Evolutionary conservation across 192 early-diverging fungal species (phyloP), one percentile per base, ranked within the genome.

Genomic region (Lobosporangium transversale): DNA sequence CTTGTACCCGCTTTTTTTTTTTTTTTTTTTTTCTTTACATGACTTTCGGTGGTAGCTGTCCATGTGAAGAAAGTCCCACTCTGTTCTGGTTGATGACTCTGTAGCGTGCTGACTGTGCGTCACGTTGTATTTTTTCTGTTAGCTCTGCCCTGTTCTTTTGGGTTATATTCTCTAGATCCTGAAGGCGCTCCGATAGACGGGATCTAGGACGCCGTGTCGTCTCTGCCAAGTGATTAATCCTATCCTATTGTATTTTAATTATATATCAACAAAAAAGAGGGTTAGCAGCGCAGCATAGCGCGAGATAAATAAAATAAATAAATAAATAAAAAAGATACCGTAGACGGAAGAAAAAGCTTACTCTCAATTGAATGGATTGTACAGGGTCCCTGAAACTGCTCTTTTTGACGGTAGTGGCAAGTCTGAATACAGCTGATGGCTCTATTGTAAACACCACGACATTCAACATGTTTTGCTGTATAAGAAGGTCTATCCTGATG

Each of bases 361-460:
- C 82, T 49, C 85, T 81, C 12, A 92, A 68, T 17, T 89, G 84
- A 4, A 70, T 79, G 2, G 85, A 82, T 31, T 88, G 86, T 2
- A 49, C 66, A 0, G 73, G 27, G 65, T 88, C 80, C 48, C 81
- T 79, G 62, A 91, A 91, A 23, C 84, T 88, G 14, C 73, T 74
- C 71, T 90, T 84, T 23, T 88, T 81, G 7, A 93, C 83, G 3
- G 90, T 90, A 29, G 91, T 89, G 18, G 89, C 91, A 0, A 91
- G 66, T 32, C 85, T 74, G 50, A 93, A 93, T 10, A 91, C 47
- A 14, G 79, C 80, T 0, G 87, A 81, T 2, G 65, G 26, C 30
- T 67, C 53, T 62, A 59, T n/a, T n/a, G n/a, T n/a, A 4, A 31
- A 21, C 5, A 11, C 24, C 48, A 50, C 2, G 2, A 2, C 10